Evolutionary conservation across 352 stramenopile species (phyloP).

Genomic region (Pythium utonaiense): DNA sequence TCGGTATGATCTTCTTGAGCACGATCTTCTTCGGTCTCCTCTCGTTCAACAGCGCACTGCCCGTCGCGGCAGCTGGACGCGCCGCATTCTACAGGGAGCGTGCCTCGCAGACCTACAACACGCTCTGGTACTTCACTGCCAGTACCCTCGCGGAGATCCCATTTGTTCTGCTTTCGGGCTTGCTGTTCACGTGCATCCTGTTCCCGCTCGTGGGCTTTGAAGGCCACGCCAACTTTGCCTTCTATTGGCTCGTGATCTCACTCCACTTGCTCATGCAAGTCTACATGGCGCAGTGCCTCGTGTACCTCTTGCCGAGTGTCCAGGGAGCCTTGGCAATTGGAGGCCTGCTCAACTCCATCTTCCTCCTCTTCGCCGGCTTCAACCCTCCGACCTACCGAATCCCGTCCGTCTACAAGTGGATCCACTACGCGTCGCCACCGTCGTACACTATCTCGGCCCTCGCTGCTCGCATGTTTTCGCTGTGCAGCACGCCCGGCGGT

Average conservation of each 20-base stretch:
- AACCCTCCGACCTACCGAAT: conserved; percentile 21
- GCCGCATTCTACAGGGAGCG: conserved; percentile 58
- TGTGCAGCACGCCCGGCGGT: conserved; percentile 10
- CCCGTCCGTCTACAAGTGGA: conserved; percentile 18
- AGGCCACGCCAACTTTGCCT: conserved; percentile 30
- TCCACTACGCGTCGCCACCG: conserved; percentile 7
- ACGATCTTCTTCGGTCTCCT: conserved; percentile 51
- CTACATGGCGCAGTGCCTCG: conserved; percentile 68
- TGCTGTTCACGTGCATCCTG: conserved; percentile 31
- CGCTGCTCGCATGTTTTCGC: conserved; percentile 16
- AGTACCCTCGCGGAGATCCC: conserved; percentile 63
- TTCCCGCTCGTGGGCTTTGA: conserved; percentile 30
- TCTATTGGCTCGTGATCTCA: conserved; percentile 53
- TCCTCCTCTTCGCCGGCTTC: conserved; percentile 41
- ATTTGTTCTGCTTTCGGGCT: conserved; percentile 23
- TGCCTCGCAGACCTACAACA: conserved; percentile 64
- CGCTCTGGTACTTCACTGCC: conserved; percentile 47
- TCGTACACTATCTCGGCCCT: conserved; percentile 25
- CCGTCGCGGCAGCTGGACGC: conserved; percentile 43
- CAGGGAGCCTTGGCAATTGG: conserved; percentile 27
- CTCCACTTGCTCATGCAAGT: conserved; percentile 47
- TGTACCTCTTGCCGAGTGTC: conserved; percentile 30
- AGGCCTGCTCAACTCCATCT: conserved; percentile 33
- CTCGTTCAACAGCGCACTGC: conserved; percentile 12
- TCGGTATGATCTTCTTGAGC: conserved; percentile 68